Base-by-base conservation (phyloP, 2,329 filamentous ascomycete species). In the Diplodia scrobiculata region DNA sequence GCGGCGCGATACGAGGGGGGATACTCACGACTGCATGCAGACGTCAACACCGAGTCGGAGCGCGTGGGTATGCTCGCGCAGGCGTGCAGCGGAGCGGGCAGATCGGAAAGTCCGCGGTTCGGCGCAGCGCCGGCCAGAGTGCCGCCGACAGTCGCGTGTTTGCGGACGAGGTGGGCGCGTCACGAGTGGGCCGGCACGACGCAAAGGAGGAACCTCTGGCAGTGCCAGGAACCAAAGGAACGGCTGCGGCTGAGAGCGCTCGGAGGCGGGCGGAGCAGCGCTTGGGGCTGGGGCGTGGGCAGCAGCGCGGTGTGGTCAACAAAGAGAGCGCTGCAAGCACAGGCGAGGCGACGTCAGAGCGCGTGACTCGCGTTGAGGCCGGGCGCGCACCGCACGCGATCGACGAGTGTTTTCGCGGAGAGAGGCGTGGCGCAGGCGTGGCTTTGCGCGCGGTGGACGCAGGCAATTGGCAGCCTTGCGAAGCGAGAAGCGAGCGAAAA, bases 131-230 rank as follows among this genome's bases (percentile, higher is more conserved):
- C 54, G 36, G 54, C 41, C 36, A 47, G 11, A 58, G 55, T 59
- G 45, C 14, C 34, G 38, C 55, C 55, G 55, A 59, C 34, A 59
- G 55, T 59, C 38, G 55, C 55, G 55, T 59, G 55, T 59, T 7
- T 47, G 55, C 38, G 14, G 38, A 7, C 13, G 55, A 59, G 34
- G 55, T 5, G 7, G 19, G 34, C 58, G 58, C 58, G 58, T 62
- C 58, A 62, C 58, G 45, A 14, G 38, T 60, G 55, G 55, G 38
- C 54, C 38, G 41, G 38, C 36, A 21, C 54, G 36, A 32, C 32
- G 29, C 36, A 10, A 59, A n/a, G 21, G 17, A 47, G 54, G 19
- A 19, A 11, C 17, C 19, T 34, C 11, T 45, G 19, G 54, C 54
- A 21, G 41, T 2, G 17, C 36, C 34, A 27, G 54, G 36, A 36